A percentile compares a stretch with the other conserved stretches of the same genome.
These are phyloP conservation scores for Neurospora sp. DNA, from an alignment of 495 filamentous ascomycete genomes.

Conservation along the genomic window DNA sequence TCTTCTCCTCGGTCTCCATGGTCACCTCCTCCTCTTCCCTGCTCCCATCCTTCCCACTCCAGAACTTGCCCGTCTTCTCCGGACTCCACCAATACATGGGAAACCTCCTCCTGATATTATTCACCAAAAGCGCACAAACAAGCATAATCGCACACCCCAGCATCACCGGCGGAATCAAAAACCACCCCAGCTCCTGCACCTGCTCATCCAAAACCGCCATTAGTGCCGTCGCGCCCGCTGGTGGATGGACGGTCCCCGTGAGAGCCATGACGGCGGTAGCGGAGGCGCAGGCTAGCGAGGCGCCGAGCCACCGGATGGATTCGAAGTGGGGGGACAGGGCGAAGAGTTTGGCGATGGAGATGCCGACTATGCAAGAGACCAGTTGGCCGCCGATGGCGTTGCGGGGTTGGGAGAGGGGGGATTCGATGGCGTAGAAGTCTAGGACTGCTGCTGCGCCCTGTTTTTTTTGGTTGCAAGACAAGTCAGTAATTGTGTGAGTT, in stretches of 20 bases:
- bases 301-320: slow-evolving; percentile 53
- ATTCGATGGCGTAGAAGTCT: slow-evolving; percentile 63
- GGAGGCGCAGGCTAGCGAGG: slow-evolving; percentile 56
- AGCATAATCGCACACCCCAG: slow-evolving; percentile 59
- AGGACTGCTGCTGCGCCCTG: slow-evolving; percentile 73
- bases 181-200: slow-evolving; percentile 58
- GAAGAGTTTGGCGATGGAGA: slow-evolving; percentile 61
- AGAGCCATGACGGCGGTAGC: slow-evolving; percentile 64
- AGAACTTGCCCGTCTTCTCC: slow-evolving; percentile 26
- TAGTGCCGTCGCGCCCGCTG: slow-evolving; percentile 79
- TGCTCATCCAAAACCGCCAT: slow-evolving; percentile 56
- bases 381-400: slow-evolving; percentile 65
- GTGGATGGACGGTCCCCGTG: slow-evolving; percentile 75
- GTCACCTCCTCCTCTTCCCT: not conserved
- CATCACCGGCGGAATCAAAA: slow-evolving; percentile 55
- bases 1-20: not conserved
- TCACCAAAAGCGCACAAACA: slow-evolving; percentile 53
- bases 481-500: no score
- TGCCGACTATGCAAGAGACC: slow-evolving; percentile 55
- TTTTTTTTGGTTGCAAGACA: not conserved
- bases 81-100: slow-evolving; percentile 74
- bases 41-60: slow-evolving; percentile 3
- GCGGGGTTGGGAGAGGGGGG: slow-evolving; percentile 75
- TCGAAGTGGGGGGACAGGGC: slow-evolving; percentile 44
- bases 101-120: slow-evolving; percentile 68